Percentiles rank a stretch among this genome's conserved stretches.
These are phyloP conservation scores for Pezicula radicicola DNA, from an alignment of 2,329 filamentous ascomycete genomes.

Conservation along the genomic window DNA sequence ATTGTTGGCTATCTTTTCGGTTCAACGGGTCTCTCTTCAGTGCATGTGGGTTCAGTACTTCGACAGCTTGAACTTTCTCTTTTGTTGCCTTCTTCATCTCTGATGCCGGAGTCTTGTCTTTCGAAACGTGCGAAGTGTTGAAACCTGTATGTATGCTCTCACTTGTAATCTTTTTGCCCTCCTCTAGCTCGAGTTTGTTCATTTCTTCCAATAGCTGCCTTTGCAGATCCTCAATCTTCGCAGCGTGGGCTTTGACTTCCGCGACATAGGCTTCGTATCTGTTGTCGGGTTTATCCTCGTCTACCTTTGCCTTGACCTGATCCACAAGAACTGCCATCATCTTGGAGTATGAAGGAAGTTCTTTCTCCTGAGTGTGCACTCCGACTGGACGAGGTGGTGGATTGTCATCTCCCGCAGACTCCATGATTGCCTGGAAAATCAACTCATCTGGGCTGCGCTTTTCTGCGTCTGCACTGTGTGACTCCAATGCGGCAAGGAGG, in stretches of 20 bases:
- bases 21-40: slow-evolving; percentile 35
- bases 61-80: slow-evolving; percentile 51
- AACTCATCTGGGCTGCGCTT: slow-evolving; percentile 71
- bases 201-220: slow-evolving; percentile 72
- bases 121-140: slow-evolving; percentile 78
- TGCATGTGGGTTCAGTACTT: slow-evolving; percentile 71
- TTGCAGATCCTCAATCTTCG: slow-evolving; percentile 77
- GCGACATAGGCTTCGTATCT: slow-evolving; percentile 73
- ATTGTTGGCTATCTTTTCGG: slow-evolving; percentile 40
- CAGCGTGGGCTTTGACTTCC: slow-evolving; percentile 73
- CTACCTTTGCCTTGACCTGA: slow-evolving; percentile 75
- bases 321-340: slow-evolving; percentile 98
- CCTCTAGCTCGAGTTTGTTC: slow-evolving; percentile 78
- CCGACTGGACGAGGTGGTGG: slow-evolving; percentile 74
- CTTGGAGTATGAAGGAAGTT: slow-evolving; percentile 82
- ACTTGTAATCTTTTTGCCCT: slow-evolving; percentile 88
- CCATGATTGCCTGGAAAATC: slow-evolving; percentile 86
- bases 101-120: slow-evolving; percentile 35
- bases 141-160: slow-evolving; percentile 88
- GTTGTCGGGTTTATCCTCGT: slow-evolving; percentile 67
- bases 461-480: slow-evolving; percentile 66
- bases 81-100: slow-evolving; percentile 32
- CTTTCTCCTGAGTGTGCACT: slow-evolving; percentile 69
- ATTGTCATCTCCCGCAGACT: slow-evolving; percentile 69
- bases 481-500: slow-evolving; percentile 71